Base-by-base conservation (phyloP, 2,329 filamentous ascomycete genomes). In the Penicillium hordei region DNA sequence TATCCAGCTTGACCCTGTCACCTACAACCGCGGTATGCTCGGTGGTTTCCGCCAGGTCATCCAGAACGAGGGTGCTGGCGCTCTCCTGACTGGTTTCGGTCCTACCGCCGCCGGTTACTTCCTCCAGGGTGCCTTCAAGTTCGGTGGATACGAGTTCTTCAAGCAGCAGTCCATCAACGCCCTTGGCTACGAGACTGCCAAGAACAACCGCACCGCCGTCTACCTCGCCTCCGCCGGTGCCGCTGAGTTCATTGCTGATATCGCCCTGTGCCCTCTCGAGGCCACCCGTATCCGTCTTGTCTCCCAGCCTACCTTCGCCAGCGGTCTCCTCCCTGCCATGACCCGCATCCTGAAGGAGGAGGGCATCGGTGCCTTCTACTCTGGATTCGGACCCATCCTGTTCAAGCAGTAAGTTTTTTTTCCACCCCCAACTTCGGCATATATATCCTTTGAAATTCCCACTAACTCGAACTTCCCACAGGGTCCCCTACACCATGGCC, bases 101-200 rank as follows among this genome's bases (percentile, higher is more conserved):
- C 91, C 91, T 72, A 95, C 91, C 74, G 87, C 87, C 68, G 89
- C 91, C 66, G 91, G 91, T 78, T 96, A 96, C 83, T 95, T 95
- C 88, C 87, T 96, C 71, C 91, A 96, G 82, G 91, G 91, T 75
- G 89, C 90, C 71, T 87, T 94, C 85, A 95, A 95, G 83, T 94
- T 94, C 78, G 91, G 91, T 78, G 91, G 91, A 77, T 96, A 96
- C 80, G 91, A 96, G 82, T 88, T 95, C 82, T 95, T 96, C 89
- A 95, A 96, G 88, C 86, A 93, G 82, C 89, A 94, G 81, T 86
- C 82, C 75, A 94, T 95, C 79, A 89, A 91, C 83, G 62, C 83
- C 63, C 79, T 95, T 72, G 91, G 91, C 73, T 87, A 87, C 76
- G 89, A 93, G 79, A 86, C 82, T 65, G 90, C 90, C 69, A 83